phyloP scores from a whole-genome alignment of 2,329 filamentous ascomycete genomes.

The Ascochyta pisi region DNA sequence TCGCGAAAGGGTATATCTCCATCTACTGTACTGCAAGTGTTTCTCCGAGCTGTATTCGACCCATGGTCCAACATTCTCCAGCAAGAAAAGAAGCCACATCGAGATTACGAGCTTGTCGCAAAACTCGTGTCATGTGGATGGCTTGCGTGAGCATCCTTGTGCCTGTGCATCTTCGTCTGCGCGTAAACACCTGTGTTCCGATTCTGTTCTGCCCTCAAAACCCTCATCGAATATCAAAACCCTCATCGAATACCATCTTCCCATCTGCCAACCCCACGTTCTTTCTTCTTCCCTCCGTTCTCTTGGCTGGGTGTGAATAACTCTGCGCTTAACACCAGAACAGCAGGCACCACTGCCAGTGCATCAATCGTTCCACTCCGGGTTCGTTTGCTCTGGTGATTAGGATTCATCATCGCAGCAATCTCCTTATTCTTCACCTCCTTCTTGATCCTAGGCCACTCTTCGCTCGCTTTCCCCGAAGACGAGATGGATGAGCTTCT shows the following conservation, averaged over 20 bases:
- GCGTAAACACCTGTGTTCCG: not conserved
- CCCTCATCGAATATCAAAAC: slow-evolving; percentile 24
- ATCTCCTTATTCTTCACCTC: slow-evolving; percentile 32
- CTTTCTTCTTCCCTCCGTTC: slow-evolving; percentile 19
- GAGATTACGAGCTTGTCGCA: not conserved
- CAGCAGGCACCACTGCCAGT: slow-evolving; percentile 45
- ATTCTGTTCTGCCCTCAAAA: not conserved
- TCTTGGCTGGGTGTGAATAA: slow-evolving; percentile 41
- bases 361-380: slow-evolving; percentile 40
- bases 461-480: slow-evolving; percentile 2
- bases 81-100: not conserved
- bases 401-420: slow-evolving; percentile 35
- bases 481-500: slow-evolving; percentile 23
- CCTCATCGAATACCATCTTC: slow-evolving; percentile 32
- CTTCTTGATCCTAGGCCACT: slow-evolving; percentile 32
- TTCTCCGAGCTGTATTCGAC: not conserved
- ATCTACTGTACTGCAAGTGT: not conserved
- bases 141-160: not conserved
- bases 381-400: slow-evolving; percentile 26
- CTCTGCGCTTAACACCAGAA: slow-evolving; percentile 45
- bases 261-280: slow-evolving; percentile 32
- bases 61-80: not conserved
- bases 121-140: not conserved
- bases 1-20: not conserved
- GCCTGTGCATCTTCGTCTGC: not conserved